Percentiles rank a stretch among this genome's conserved stretches.
These are phyloP conservation scores for Zalaria obscura DNA, from an alignment of 2,329 filamentous ascomycete genomes.

Conservation along the genomic window DNA sequence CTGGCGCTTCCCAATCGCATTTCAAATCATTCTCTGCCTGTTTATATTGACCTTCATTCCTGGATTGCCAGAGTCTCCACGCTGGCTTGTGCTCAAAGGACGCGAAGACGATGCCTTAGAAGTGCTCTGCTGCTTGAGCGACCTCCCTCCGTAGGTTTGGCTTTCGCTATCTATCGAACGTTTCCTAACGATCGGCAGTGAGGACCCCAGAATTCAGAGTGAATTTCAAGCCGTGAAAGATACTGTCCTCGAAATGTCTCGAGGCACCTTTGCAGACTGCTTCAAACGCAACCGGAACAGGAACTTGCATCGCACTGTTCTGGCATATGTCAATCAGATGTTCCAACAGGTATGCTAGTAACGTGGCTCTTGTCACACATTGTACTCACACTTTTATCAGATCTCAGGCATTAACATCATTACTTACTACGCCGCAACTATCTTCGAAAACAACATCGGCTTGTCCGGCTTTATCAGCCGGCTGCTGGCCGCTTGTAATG, in stretches of 20 bases:
- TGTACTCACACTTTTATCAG: constrained; percentile 1
- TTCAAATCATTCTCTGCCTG: constrained; percentile 42
- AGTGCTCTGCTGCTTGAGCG: constrained; percentile 32
- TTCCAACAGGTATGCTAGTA: constrained; percentile 3
- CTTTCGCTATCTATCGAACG: no score
- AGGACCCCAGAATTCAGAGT: constrained; percentile 28
- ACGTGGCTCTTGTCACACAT: no score
- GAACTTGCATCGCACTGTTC: constrained; percentile 16
- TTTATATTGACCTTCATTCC: constrained; percentile 36
- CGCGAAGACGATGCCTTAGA: constrained; percentile 28
- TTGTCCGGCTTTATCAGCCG: constrained; percentile 9
- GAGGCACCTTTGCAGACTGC: constrained; percentile 13
- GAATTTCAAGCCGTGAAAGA: constrained; percentile 39
- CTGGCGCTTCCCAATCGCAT: constrained; percentile 12
- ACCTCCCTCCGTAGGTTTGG: constrained; percentile 20
- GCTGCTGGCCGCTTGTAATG: constrained; percentile 13
- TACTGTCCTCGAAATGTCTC: constrained; percentile 32
- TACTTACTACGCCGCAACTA: constrained; percentile 12
- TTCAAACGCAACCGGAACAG: constrained; percentile 16
- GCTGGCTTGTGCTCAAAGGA: constrained; percentile 35
- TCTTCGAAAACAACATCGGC: constrained; percentile 9
- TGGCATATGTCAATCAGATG: constrained; percentile 20
- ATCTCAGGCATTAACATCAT: constrained; percentile 14
- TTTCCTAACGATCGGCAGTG: constrained; percentile 6
- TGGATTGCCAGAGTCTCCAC: constrained; percentile 41